Base-by-base conservation (phyloP, 1,284 basidiomycete genomes). In the Neotropicomus parvogracilis region DNA sequence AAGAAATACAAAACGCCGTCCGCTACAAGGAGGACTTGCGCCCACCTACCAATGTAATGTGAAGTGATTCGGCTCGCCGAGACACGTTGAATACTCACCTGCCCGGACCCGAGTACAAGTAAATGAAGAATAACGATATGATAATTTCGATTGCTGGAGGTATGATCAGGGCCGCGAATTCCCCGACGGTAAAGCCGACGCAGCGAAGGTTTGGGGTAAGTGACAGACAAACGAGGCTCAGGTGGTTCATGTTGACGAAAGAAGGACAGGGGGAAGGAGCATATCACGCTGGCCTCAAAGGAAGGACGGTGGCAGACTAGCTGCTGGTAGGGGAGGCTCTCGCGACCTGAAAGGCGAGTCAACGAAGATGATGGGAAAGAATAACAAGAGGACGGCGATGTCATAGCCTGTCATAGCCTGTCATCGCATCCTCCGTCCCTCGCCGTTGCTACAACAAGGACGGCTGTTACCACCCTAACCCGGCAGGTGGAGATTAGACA, bases 191-290 rank as follows among this genome's bases (percentile, higher is more conserved):
- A 53, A 84, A 73, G 36, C 75, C 71, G 53, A 77, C 66, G 62
- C 87, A 90, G 54, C 87, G 86, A 54, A 90, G 75, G 54, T 80
- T 85, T 34, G 83, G 69, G 49, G 82, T 77, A 36, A 78, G 70
- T 32, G 88, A 89, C 52, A 89, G 70, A 67, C 87, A 90, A 59
- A 80, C 67, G 50, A 77, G 69, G 63, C 58, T 68, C 68, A 69
- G 70, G 49, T 62, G 46, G 44, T 14, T 50, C 63, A 67, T 65
- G 5, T 34, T 36, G 44, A 42, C 31, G 21, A 53, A 52, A 3
- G 38, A 39, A 39, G 1, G 48, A 29, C 16, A 28, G 41, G 36
- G 19, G 28, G 34, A 40, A 39, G 13, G 40, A 21, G 54, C 62
- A 65, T 67, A 48, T 55, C 58, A 63, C 64, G 44, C 17, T 52